Percentiles rank a stretch among this genome's conserved stretches.
These are phyloP conservation scores for Microsporum audouinii DNA, from an alignment of 2,329 filamentous ascomycete species.

Conservation along the genomic window DNA sequence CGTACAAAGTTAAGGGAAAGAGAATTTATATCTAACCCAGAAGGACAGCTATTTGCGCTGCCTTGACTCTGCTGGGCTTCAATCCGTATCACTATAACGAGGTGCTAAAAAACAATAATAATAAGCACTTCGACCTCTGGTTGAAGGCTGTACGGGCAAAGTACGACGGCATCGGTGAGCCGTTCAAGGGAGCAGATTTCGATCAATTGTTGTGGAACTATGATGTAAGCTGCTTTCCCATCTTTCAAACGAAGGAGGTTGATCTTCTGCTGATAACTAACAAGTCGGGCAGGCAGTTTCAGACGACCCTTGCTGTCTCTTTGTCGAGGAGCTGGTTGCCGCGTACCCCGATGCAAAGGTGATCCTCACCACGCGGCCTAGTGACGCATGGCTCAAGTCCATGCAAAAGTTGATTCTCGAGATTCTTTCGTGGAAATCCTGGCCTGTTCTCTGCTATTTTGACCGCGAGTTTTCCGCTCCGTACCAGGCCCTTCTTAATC, in stretches of 20 bases:
- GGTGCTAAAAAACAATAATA: background rate
- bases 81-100: background rate
- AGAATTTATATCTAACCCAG: background rate
- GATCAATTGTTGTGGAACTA: background rate
- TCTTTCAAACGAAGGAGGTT: background rate
- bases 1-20: background rate
- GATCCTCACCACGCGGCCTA: conserved; percentile 54
- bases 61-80: background rate
- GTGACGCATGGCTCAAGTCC: conserved; percentile 46
- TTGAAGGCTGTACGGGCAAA: background rate
- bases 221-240: background rate
- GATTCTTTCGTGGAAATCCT: background rate
- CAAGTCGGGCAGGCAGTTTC: conserved; percentile 41
- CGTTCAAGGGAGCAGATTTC: background rate
- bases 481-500: background rate
- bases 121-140: background rate
- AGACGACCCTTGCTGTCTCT: conserved; percentile 57
- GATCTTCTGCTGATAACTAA: background rate
- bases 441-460: background rate
- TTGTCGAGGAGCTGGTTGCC: conserved; percentile 58
- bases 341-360: conserved; percentile 63
- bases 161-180: background rate
- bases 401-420: background rate
- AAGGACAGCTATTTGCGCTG: background rate
- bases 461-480: background rate